phyloP scores from a whole-genome alignment of 768 basidiomycete genomes.

The Crucibulum laeve region DNA sequence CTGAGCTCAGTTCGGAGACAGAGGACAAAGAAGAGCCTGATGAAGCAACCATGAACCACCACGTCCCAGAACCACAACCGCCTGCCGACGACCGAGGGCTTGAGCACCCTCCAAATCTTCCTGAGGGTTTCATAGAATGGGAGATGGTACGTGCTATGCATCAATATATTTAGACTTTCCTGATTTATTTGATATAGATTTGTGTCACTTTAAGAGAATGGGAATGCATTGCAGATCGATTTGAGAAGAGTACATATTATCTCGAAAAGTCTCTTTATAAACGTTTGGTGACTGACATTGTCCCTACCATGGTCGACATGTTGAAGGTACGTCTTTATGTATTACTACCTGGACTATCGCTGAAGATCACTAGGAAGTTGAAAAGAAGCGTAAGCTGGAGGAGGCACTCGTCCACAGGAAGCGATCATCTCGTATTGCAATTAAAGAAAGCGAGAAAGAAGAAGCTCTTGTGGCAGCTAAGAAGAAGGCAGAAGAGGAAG shows the following conservation, averaged over 20 bases:
- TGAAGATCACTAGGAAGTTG: conserved; percentile 43
- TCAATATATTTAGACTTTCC: too few relatives aligned
- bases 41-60: background rate
- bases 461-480: conserved; percentile 59
- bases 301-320: conserved; percentile 65
- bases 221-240: conserved; percentile 74
- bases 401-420: conserved; percentile 83
- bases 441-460: conserved; percentile 77
- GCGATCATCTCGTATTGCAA: conserved; percentile 84
- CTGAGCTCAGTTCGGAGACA: conserved; percentile 59
- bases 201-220: conserved; percentile 83
- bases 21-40: conserved; percentile 10
- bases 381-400: conserved; percentile 58
- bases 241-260: conserved; percentile 73
- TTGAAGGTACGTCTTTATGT: conserved; percentile 46
- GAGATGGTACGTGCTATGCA: conserved; percentile 77
- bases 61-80: conserved; percentile 3
- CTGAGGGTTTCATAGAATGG: conserved; percentile 76
- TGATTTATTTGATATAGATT: conserved; percentile 57
- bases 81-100: conserved; percentile 6
- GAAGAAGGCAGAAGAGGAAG: conserved; percentile 60
- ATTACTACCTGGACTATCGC: background rate
- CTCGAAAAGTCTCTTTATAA: conserved; percentile 78
- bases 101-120: conserved; percentile 6
- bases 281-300: conserved; percentile 57